Conservation (phyloP, 768 basidiomycete genomes). For the Lyophyllum atratum region DNA sequence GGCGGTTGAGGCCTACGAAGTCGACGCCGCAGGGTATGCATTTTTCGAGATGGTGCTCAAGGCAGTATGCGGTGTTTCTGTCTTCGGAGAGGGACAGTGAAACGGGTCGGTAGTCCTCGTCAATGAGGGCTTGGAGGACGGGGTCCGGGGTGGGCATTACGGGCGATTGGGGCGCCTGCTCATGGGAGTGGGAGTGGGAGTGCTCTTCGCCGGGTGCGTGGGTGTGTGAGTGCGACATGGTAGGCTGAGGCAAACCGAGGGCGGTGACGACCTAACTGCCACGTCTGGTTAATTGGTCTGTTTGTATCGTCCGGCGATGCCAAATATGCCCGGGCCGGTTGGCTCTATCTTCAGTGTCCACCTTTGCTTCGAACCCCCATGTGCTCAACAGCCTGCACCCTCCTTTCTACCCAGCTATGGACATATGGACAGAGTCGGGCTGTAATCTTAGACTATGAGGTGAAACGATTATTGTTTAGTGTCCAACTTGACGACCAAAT, state of each 20-base stretch:
- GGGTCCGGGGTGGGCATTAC: conserved; percentile 62
- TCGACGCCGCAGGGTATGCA: conserved; percentile 76
- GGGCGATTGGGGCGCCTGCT: conserved; percentile 40
- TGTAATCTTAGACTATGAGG: too few species aligned
- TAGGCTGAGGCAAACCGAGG: background rate
- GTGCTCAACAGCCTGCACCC: too few species aligned
- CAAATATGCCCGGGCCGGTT: background rate
- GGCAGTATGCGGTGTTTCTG: conserved; percentile 59
- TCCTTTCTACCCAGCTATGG: too few species aligned
- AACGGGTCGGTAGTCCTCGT: conserved; percentile 66
- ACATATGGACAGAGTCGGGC: too few species aligned
- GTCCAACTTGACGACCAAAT: too few species aligned
- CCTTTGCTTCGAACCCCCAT: too few species aligned
- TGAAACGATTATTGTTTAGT: too few species aligned
- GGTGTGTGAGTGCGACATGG: conserved; percentile 69
- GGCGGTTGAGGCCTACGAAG: conserved; percentile 73
- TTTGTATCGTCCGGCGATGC: conserved; percentile 2
- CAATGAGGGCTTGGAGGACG: conserved; percentile 72
- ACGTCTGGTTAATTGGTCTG: conserved; percentile 14
- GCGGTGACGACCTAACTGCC: conserved; percentile 7
- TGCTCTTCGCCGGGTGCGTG: conserved; percentile 60
- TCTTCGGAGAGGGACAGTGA: conserved; percentile 58
- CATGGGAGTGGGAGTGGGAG: conserved; percentile 46
- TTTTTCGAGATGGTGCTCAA: conserved; percentile 67
- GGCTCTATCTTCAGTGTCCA: background rate